Base-by-base conservation (phyloP, 2,329 filamentous ascomycete genomes). In the Diaporthe ilicicola region DNA sequence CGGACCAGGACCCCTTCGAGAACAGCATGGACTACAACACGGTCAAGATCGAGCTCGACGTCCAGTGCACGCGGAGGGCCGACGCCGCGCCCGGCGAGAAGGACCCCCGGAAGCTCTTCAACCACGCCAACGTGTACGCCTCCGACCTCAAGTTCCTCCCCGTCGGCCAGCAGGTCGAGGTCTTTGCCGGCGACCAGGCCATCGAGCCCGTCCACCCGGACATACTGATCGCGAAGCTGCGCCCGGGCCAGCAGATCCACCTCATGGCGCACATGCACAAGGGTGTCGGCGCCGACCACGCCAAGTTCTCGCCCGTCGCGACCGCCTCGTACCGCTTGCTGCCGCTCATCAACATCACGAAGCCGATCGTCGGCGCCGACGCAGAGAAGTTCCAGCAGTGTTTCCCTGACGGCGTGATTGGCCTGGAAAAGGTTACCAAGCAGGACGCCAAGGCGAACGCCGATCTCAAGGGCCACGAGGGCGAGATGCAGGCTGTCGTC, bases 271-370 rank as follows among this genome's bases (percentile, higher is more conserved):
- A 98, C 85, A 96, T 95, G 84, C 91, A 97, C 84, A 97, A 98
- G 84, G 96, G 97, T 72, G 91, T 97, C 75, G 96, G 96, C 59
- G 90, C 92, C 74, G 96, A 99, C 82, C 96, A 99, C 81, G 92
- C 96, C 76, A 99, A 99, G 83, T 99, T 96, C 85, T 97, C 94
- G 0, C 96, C 96, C 56, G 96, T 98, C 44, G 95, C 95, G 3
- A 98, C 96, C 1, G 96, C 96, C 3, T 94, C 93, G 29, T 99
- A 99, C 84, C 91, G 96, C 62, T 88, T 99, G 24, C 84, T 99
- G 78, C 96, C 96, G 9, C 91, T 91, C 75, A 98, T 99, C 81
- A 88, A 89, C 74, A 98, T 99, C 78, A 85, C 88, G 54, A 85
- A 88, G 76, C 96, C 96, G 24, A 98, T 99, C 72, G 80, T 97